Evolutionary conservation across 1,284 basidiomycete genomes (phyloP), one percentile per base, ranked within the genome.

Genomic region (Leccinum angustisporum): DNA sequence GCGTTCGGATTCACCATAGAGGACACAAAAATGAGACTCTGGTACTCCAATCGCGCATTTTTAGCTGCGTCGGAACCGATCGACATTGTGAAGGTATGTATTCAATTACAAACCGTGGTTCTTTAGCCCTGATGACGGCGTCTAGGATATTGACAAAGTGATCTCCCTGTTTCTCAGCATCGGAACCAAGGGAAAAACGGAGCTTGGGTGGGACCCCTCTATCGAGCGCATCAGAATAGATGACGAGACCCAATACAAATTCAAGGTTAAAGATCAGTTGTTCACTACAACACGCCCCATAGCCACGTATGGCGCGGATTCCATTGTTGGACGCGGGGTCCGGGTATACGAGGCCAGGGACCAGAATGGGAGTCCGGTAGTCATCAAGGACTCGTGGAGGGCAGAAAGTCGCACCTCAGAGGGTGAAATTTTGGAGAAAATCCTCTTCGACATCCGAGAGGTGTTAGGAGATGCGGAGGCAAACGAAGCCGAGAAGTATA

Each of bases 161-260:
- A 62, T 67, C 10, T 25, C 54, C 9, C 57, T 66, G 21, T 67
- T 67, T 38, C 51, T 46, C 53, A 43, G n/a, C 16, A 31, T 53
- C 16, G 51, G 51, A 10, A 18, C 5, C 2, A 13, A 53, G 30
- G n/a, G 6, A 10, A n/a, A 18, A 18, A 30, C 11, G 27, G 51
- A 31, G 30, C 51, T 53, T 7, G 27, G 51, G 9, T 53, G 51
- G 30, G n/a, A 31, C n/a, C 30, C 51, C 2, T 31, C 30, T n/a
- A n/a, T 18, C n/a, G n/a, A 31, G 9, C 16, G 21, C 51, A 53
- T 53, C 51, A 18, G 2, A 0, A 43, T 43, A 10, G n/a, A 10
- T 18, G 8, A 40, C 8, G 7, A 40, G 38, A 40, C 40, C 40
- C 40, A 43, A 18, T 18, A 43, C n/a, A 10, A 18, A 43, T 18